A percentile compares a stretch with the other conserved stretches of the same genome.
phyloP scores from a whole-genome alignment of 116 monocot genomes.

The Trichopus zeylanicus region DNA sequence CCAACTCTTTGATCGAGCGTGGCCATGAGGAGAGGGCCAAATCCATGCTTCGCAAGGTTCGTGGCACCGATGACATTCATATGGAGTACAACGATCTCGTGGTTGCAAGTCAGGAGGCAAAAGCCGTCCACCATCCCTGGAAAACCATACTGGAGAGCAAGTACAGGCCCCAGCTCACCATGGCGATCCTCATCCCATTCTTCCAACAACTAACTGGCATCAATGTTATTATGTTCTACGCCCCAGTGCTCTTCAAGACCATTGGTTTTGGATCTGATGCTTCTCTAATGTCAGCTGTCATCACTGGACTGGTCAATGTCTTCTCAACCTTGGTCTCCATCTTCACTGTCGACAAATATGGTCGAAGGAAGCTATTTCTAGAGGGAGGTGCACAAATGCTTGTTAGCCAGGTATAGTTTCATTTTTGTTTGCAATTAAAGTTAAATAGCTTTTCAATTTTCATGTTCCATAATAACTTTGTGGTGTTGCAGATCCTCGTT shows the following conservation, averaged over 20 bases:
- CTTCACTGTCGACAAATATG: constrained; percentile 33
- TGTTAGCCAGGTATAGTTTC: constrained; percentile 19
- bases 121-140: constrained; percentile 33
- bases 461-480: not conserved
- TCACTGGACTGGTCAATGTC: constrained; percentile 40
- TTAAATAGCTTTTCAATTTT: not conserved
- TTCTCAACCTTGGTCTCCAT: constrained; percentile 35
- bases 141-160: constrained; percentile 18
- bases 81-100: constrained; percentile 39
- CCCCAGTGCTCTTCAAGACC: constrained; percentile 44
- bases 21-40: constrained; percentile 23
- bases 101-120: constrained; percentile 25
- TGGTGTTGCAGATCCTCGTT: constrained; percentile 15
- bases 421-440: too few relatives aligned
- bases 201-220: constrained; percentile 57
- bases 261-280: constrained; percentile 41
- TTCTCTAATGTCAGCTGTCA: constrained; percentile 39
- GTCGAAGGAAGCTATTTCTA: constrained; percentile 31
- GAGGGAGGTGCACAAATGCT: constrained; percentile 42
- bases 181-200: constrained; percentile 45
- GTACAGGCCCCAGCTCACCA: constrained; percentile 35
- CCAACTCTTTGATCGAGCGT: constrained; percentile 45
- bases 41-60: constrained; percentile 26
- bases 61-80: constrained; percentile 32
- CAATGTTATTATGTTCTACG: constrained; percentile 51